Conservation (phyloP, 257 asterid genomes). For the Anisodus tanguticus region DNA sequence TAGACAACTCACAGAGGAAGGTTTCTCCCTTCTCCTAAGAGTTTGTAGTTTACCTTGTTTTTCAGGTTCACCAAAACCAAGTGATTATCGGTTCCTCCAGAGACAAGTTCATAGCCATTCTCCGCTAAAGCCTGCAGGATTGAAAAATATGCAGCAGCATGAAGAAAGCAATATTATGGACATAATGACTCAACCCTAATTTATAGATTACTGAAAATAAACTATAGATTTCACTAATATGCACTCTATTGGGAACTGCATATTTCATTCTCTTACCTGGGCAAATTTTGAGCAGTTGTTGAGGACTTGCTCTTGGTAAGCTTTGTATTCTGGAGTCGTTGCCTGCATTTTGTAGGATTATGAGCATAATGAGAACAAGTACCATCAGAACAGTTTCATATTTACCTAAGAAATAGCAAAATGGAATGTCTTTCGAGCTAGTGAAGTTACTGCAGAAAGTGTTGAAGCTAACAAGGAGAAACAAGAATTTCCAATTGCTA, state of each 20-base stretch:
- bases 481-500: no score
- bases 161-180: constrained; percentile 2
- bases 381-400: constrained; percentile 3
- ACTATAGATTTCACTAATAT: background rate
- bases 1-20: constrained; percentile 3
- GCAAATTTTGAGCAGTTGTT: constrained; percentile 86
- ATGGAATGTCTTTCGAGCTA: background rate
- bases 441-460: background rate
- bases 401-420: background rate
- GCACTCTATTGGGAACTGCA: background rate
- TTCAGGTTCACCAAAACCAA: constrained; percentile 84
- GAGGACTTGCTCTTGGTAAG: constrained; percentile 92
- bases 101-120: constrained; percentile 79
- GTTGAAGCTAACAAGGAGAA: no score
- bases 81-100: constrained; percentile 99
- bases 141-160: constrained; percentile 18
- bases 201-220: background rate
- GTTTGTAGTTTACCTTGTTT: constrained; percentile 57
- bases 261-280: constrained; percentile 54
- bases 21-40: background rate
- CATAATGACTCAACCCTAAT: constrained; percentile 6
- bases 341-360: constrained; percentile 48
- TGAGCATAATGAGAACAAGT: background rate
- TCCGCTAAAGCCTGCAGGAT: constrained; percentile 66
- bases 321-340: constrained; percentile 86